Conservation (phyloP, 257 asterid species). For the Solanum lignicaule region DNA sequence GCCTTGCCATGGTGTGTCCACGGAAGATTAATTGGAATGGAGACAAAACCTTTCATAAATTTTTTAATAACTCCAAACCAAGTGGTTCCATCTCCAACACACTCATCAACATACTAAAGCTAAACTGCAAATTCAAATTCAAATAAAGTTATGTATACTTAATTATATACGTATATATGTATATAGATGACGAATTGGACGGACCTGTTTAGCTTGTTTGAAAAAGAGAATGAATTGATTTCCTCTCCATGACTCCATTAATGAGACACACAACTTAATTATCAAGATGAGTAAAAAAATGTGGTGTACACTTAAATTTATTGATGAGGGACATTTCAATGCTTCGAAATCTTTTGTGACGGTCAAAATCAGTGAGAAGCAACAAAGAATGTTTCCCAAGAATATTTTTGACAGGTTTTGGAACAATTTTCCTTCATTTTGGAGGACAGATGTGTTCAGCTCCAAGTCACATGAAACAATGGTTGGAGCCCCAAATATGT, state of each 20-base stretch:
- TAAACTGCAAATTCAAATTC: slow-evolving; percentile 39
- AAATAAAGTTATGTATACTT: background rate
- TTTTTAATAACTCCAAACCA: slow-evolving; percentile 27
- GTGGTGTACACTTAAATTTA: slow-evolving; percentile 28
- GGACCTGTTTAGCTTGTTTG: slow-evolving; percentile 54
- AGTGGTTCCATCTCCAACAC: slow-evolving; percentile 39
- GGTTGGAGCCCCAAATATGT: slow-evolving; percentile 54
- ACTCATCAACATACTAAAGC: slow-evolving; percentile 42
- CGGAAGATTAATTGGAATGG: slow-evolving; percentile 60
- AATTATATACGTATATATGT: too few species aligned
- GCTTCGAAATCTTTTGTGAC: slow-evolving; percentile 45
- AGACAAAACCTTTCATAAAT: slow-evolving; percentile 76
- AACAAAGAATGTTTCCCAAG: slow-evolving; percentile 48
- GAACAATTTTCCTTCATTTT: slow-evolving; percentile 61
- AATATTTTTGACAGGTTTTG: slow-evolving; percentile 35
- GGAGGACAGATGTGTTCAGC: slow-evolving; percentile 43
- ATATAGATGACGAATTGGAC: background rate
- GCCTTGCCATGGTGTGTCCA: slow-evolving; percentile 68
- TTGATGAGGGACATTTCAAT: slow-evolving; percentile 34
- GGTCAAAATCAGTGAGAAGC: slow-evolving; percentile 34
- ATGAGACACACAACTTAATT: slow-evolving; percentile 9
- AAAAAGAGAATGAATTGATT: slow-evolving; percentile 21
- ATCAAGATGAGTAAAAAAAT: slow-evolving; percentile 29
- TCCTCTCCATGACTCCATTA: slow-evolving; percentile 28
- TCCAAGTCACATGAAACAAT: slow-evolving; percentile 70